A percentile compares a stretch with the other conserved stretches of the same genome.
Conservation (phyloP, 768 basidiomycete species). For the Boletus vermiculosoides region DNA sequence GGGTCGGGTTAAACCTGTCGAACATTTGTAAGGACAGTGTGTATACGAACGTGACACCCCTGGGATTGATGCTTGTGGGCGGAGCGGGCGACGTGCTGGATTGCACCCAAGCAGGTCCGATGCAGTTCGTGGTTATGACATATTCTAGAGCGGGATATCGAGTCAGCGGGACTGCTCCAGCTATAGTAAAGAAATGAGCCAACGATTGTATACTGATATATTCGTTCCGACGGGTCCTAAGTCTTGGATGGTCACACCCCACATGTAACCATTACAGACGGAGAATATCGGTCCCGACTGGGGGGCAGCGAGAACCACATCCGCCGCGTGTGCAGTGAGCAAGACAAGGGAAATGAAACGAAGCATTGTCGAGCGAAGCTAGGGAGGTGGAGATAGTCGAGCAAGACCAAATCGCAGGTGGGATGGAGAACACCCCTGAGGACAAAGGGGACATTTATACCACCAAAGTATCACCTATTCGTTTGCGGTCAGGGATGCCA, state of each 20-base stretch:
- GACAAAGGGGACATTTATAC: neutral
- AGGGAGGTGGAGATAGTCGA: neutral
- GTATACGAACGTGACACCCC: neutral
- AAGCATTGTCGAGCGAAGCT: too few species aligned
- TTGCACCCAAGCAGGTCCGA: neutral
- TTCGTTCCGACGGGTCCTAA: neutral
- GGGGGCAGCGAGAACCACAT: neutral
- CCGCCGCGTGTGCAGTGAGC: neutral
- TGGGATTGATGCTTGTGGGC: neutral
- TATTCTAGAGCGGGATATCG: neutral
- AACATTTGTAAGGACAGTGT: neutral
- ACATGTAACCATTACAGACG: neutral
- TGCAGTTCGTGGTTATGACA: neutral
- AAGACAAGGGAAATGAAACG: too few species aligned
- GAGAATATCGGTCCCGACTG: neutral
- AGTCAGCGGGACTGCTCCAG: neutral
- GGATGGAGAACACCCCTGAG: neutral
- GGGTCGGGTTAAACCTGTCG: neutral
- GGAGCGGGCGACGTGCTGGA: neutral
- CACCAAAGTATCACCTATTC: neutral
- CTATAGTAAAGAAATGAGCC: neutral
- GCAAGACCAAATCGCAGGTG: neutral
- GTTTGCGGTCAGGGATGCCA: neutral
- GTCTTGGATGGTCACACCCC: neutral
- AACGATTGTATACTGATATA: neutral